Base-by-base conservation (phyloP, 768 basidiomycete species). In the Lactifluus hygrophoroides region DNA sequence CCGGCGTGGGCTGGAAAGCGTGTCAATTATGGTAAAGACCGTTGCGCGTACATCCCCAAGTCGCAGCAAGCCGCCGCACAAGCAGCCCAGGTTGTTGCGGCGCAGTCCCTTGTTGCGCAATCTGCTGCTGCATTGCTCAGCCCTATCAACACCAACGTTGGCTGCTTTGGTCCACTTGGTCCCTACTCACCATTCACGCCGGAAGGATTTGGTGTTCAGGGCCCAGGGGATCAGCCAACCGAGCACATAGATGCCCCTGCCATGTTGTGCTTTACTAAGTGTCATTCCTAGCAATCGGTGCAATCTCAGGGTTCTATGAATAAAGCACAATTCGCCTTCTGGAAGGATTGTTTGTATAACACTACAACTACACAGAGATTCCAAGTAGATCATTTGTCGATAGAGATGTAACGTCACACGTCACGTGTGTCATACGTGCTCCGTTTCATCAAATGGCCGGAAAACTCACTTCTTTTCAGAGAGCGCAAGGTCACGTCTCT, bases 11-110 rank as follows among this genome's bases (percentile, higher is more conserved):
- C 88, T 3, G 94, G 92, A 64, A 96, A 94, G 69, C 86, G 94
- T 47, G 92, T 99, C 72, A 95, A 94, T 73, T 99, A 94, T 66
- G 95, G 95, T 67, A 99, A 99, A 73, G 96, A 99, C 70, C 90
- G 95, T 55, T 98, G 95, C 64, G 94, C 94, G 11, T 97, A 96
- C 69, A 88, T 97, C 25, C 96, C 96, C 64, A 97, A 91, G 75
- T 94, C 88, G 37, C 94, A 88, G 72, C 94, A 88, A 74, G 92
- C 83, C 0, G 89, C 88, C 10, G 89, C 89, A 2, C 88, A 89
- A 65, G 87, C 88, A 50, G 89, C 89, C 7, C 89, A 91, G 67
- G 88, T 85, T 25, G 89, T 86, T 17, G 89, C 88, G 5, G 88
- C 88, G 0, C 88, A 90, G 69, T 86, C 71, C 19, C 74, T 81